These are phyloP conservation scores for Calonectria pseudoreteaudii DNA, from an alignment of 2,329 filamentous ascomycete species.

Conservation along the genomic window DNA sequence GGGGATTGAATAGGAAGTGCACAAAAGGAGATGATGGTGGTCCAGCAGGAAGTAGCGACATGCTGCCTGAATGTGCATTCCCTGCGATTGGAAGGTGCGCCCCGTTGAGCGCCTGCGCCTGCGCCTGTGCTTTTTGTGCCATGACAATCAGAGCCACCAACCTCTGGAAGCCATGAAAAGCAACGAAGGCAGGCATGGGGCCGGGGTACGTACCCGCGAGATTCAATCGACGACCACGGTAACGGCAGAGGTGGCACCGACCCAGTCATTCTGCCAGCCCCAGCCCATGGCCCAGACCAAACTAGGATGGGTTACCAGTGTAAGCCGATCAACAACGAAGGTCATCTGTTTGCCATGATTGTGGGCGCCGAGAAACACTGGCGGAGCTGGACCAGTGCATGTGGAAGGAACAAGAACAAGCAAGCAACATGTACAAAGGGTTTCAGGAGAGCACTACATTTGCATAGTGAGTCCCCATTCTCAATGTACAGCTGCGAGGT, in stretches of 20 bases:
- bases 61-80: constrained; percentile 6
- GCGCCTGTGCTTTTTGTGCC: constrained; percentile 2
- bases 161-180: constrained; percentile 7
- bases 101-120: not conserved
- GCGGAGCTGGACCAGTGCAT: not conserved
- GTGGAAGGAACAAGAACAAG: not conserved
- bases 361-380: not conserved
- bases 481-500: not conserved
- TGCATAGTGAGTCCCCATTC: not conserved
- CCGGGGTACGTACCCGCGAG: constrained; percentile 2
- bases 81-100: constrained; percentile 7
- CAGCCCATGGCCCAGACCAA: constrained; percentile 10
- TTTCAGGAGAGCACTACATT: constrained; percentile 8
- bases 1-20: not conserved
- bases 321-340: not conserved
- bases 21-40: constrained; percentile 10
- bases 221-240: not conserved
- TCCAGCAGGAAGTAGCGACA: constrained; percentile 3
- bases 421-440: not conserved
- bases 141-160: not conserved
- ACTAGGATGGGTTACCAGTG: not conserved
- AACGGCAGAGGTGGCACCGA: constrained; percentile 19
- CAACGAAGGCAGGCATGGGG: not conserved
- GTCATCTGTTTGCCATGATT: not conserved
- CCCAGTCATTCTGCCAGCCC: constrained; percentile 9